Evolutionary conservation across 2,329 filamentous ascomycete genomes (phyloP).

Genomic region (Arthrobotrys entomopaga): DNA sequence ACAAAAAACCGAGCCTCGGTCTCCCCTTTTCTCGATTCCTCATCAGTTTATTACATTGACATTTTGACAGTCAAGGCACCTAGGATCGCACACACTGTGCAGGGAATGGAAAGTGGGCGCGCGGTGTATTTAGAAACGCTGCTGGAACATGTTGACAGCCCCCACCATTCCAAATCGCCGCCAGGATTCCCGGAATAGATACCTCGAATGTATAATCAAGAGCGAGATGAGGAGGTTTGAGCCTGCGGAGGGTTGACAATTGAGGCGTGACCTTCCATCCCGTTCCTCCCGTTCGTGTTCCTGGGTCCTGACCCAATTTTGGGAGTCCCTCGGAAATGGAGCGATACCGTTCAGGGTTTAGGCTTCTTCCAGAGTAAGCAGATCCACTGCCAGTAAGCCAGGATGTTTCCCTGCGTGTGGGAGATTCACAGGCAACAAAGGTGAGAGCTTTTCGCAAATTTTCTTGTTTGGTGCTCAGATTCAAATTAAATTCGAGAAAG

Average conservation of each 20-base stretch:
- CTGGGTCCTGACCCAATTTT: constrained; percentile 10
- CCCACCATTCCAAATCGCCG: constrained; percentile 6
- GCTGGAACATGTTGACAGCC: constrained; percentile 30
- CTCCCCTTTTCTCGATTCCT: constrained; percentile 36
- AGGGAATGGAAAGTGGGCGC: constrained; percentile 5
- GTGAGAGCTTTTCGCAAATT: constrained; percentile 34
- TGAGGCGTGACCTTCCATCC: constrained; percentile 14
- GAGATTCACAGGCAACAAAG: constrained; percentile 19
- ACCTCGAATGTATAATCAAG: constrained; percentile 15
- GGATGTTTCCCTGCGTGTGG: constrained; percentile 3
- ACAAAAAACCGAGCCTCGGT: constrained; percentile 15
- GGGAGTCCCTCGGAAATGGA: constrained; percentile 8
- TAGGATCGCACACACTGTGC: constrained; percentile 2
- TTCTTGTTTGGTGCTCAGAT: not conserved
- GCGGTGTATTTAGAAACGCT: constrained; percentile 26
- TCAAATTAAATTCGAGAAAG: constrained; percentile 39
- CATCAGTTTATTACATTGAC: constrained; percentile 11
- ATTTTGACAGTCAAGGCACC: constrained; percentile 13
- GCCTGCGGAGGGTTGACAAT: constrained; percentile 6
- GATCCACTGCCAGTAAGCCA: constrained; percentile 21
- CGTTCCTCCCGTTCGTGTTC: not conserved
- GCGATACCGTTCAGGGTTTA: constrained; percentile 17
- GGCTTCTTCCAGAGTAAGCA: constrained; percentile 22
- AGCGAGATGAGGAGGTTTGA: not conserved
- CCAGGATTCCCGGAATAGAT: constrained; percentile 26